A percentile compares a stretch with the other conserved stretches of the same genome.
Evolutionary conservation across 1,284 basidiomycete genomes (phyloP).

Genomic region (Tremellales sp.): DNA sequence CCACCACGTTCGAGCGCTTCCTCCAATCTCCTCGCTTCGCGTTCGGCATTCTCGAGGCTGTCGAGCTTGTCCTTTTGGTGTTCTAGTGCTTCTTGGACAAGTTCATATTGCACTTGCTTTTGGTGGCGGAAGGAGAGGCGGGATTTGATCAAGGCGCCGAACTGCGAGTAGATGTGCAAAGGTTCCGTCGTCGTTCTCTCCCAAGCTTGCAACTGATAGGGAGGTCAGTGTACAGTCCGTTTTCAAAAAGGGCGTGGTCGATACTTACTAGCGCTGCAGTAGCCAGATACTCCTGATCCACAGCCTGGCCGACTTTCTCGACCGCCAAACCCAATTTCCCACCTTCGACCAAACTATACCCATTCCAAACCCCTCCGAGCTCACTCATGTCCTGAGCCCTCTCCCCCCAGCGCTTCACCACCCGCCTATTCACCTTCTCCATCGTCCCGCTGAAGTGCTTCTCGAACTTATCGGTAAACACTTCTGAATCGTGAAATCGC

Average conservation of each 20-base stretch:
- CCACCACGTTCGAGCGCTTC: slow-evolving; percentile 63
- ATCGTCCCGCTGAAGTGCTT: slow-evolving; percentile 83
- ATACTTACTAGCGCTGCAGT: slow-evolving; percentile 74
- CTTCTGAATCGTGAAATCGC: slow-evolving; percentile 91
- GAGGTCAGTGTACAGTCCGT: not conserved
- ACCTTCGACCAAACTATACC: slow-evolving; percentile 73
- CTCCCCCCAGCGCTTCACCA: slow-evolving; percentile 92
- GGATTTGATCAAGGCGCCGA: slow-evolving; percentile 89
- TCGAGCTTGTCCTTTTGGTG: slow-evolving; percentile 80
- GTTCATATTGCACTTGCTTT: slow-evolving; percentile 96
- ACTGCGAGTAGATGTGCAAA: slow-evolving; percentile 91
- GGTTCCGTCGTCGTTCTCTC: slow-evolving; percentile 94
- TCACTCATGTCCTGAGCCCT: slow-evolving; percentile 87
- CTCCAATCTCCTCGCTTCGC: slow-evolving; percentile 82
- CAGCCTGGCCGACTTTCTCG: slow-evolving; percentile 71
- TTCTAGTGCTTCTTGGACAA: slow-evolving; percentile 88
- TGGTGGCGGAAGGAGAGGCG: slow-evolving; percentile 92
- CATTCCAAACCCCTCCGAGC: slow-evolving; percentile 91
- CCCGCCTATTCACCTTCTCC: slow-evolving; percentile 91
- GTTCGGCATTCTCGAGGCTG: slow-evolving; percentile 87
- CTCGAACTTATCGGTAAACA: slow-evolving; percentile 94
- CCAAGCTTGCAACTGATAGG: slow-evolving; percentile 74
- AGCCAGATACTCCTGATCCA: slow-evolving; percentile 89
- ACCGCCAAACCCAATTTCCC: slow-evolving; percentile 41
- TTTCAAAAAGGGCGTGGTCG: not conserved